A percentile compares a stretch with the other conserved stretches of the same genome.
These are phyloP conservation scores for Neopestalotiopsis rosae DNA, from an alignment of 2,329 filamentous ascomycete species.

Conservation along the genomic window DNA sequence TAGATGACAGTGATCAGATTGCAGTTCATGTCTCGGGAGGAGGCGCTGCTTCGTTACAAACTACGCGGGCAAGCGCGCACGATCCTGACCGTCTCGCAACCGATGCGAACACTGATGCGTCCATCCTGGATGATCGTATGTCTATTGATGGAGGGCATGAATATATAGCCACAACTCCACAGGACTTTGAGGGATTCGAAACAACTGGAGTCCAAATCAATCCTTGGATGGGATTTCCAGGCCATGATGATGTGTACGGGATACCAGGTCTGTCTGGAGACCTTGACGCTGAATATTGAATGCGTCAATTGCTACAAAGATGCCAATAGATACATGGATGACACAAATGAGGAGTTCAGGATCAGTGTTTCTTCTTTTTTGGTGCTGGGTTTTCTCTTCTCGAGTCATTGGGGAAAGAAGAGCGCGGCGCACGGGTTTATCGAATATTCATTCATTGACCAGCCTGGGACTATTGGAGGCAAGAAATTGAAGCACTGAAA, in stretches of 20 bases:
- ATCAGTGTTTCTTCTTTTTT: background rate
- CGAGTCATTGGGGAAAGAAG: no score
- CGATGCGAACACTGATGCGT: background rate
- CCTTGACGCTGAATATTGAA: conserved; percentile 15
- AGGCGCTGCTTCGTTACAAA: no score
- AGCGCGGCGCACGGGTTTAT: no score
- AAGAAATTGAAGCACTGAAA: no score
- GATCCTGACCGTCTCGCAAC: background rate
- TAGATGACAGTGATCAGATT: conserved; percentile 43
- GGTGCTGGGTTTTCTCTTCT: no score
- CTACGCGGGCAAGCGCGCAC: background rate
- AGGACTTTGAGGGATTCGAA: conserved; percentile 1
- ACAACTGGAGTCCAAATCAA: background rate
- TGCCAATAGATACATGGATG: background rate
- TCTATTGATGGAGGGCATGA: conserved; percentile 9
- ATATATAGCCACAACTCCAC: background rate
- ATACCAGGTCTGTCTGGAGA: conserved; percentile 13
- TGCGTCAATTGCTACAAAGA: background rate
- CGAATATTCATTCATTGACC: no score
- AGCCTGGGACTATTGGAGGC: no score
- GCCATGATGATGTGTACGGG: conserved; percentile 16
- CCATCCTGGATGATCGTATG: conserved; percentile 11
- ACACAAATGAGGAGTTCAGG: background rate
- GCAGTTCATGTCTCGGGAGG: conserved; percentile 19
- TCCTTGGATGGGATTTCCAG: conserved; percentile 19